phyloP scores from a whole-genome alignment of 208 protist genomes.

The Crithidia mellificae region DNA sequence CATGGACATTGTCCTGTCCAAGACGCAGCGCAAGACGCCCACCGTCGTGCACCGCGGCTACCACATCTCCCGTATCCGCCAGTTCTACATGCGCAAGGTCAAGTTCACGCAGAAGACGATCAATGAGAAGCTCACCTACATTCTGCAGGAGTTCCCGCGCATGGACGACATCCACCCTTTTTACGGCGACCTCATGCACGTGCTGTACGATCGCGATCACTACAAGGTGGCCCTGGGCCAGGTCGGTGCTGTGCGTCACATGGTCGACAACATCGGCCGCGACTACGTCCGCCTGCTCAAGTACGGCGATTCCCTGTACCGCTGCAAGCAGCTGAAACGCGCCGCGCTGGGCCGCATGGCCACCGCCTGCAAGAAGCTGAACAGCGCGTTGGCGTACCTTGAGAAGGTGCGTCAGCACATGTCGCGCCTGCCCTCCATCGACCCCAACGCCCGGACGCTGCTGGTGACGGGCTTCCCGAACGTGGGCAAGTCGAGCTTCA shows the following conservation, averaged over 20 bases:
- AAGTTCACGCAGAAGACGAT: slow-evolving; percentile 98
- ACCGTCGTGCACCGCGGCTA: slow-evolving; percentile 99
- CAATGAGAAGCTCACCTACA: slow-evolving; percentile 97
- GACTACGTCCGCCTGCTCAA: slow-evolving; percentile 99
- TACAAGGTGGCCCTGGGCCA: slow-evolving; percentile 99
- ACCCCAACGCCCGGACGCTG: slow-evolving; percentile 98
- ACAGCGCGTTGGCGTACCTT: slow-evolving; percentile 96
- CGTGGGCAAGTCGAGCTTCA: slow-evolving; percentile 99
- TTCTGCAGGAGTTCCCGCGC: slow-evolving; percentile 97
- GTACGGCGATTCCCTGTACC: slow-evolving; percentile 99
- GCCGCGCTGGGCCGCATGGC: slow-evolving; percentile 99
- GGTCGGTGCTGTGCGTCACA: slow-evolving; percentile 95
- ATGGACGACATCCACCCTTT: slow-evolving; percentile 99
- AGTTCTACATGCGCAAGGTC: slow-evolving; percentile 99
- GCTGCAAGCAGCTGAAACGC: slow-evolving; percentile 99
- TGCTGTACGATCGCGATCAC: slow-evolving; percentile 99
- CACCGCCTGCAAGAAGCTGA: slow-evolving; percentile 97
- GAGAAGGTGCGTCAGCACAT: slow-evolving; percentile 99
- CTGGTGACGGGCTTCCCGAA: slow-evolving; percentile 99
- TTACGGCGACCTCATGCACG: slow-evolving; percentile 99
- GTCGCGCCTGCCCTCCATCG: slow-evolving; percentile 98
- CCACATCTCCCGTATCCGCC: slow-evolving; percentile 98
- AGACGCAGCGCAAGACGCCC: slow-evolving; percentile 99
- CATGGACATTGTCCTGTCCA: slow-evolving; percentile 99
- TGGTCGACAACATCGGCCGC: slow-evolving; percentile 98